Percentiles rank a stretch among this genome's conserved stretches.
Evolutionary conservation across 2,329 filamentous ascomycete genomes (phyloP).

Genomic region (Penicillium sumatraense): DNA sequence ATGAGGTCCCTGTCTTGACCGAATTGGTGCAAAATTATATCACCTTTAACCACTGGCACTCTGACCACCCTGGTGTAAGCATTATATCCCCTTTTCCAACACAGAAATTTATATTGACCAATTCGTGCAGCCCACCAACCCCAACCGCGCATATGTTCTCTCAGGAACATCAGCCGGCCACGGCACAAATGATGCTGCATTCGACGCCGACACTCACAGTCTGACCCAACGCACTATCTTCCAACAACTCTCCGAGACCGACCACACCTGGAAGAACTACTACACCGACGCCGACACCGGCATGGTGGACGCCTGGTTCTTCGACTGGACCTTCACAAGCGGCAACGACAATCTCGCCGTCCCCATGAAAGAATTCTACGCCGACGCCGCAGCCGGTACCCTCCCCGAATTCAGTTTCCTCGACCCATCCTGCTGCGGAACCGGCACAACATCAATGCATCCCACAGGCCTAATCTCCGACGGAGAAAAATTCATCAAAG

Average conservation of each 20-base stretch:
- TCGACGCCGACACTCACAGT: constrained; percentile 25
- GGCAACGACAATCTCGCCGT: constrained; percentile 33
- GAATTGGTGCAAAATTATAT: constrained; percentile 47
- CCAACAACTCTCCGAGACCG: constrained; percentile 41
- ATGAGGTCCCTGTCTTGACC: constrained; percentile 49
- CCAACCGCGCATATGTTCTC: constrained; percentile 43
- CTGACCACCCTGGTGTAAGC: constrained; percentile 48
- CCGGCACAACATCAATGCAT: constrained; percentile 43
- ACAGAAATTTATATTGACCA: too few species aligned
- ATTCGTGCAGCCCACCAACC: constrained; percentile 53
- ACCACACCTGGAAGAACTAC: constrained; percentile 44
- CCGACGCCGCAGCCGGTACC: constrained; percentile 35
- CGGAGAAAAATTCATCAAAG: constrained; percentile 42
- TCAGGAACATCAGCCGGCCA: constrained; percentile 40
- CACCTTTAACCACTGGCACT: constrained; percentile 53
- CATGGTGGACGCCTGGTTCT: constrained; percentile 38
- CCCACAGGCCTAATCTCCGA: constrained; percentile 40
- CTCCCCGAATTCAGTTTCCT: constrained; percentile 43
- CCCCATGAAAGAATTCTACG: constrained; percentile 39
- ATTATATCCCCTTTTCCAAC: not conserved
- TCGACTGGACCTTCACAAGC: constrained; percentile 38
- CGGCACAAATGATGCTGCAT: constrained; percentile 37
- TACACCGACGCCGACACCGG: constrained; percentile 25
- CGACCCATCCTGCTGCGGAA: constrained; percentile 47
- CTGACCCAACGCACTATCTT: constrained; percentile 45